Conservation (phyloP, 1,139 yeast species). For the Pichia sp. region DNA sequence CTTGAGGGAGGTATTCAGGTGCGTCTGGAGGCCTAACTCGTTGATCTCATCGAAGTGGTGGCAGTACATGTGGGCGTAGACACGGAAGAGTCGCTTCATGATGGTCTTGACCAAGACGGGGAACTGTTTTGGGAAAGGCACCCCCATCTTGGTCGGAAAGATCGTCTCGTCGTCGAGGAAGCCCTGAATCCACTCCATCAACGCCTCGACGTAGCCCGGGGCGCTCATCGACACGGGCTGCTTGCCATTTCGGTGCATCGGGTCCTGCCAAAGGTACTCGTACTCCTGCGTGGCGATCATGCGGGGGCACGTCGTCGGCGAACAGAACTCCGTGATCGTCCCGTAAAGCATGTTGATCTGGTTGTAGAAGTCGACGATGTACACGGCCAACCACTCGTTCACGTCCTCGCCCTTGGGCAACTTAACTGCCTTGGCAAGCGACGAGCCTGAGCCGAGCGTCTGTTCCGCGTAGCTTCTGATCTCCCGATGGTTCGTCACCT, state of each 20-base stretch:
- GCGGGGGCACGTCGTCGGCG: slow-evolving; percentile 86
- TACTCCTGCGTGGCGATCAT: slow-evolving; percentile 98
- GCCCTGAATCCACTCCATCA: slow-evolving; percentile 92
- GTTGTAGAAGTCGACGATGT: slow-evolving; percentile 84
- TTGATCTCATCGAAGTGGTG: slow-evolving; percentile 95
- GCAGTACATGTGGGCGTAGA: slow-evolving; percentile 97
- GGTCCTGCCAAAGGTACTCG: slow-evolving; percentile 93
- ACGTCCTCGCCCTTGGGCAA: slow-evolving; percentile 90
- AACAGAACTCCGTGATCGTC: slow-evolving; percentile 92
- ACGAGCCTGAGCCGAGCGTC: slow-evolving; percentile 88
- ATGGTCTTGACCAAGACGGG: slow-evolving; percentile 76
- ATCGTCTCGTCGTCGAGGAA: slow-evolving; percentile 84
- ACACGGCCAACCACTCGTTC: slow-evolving; percentile 96
- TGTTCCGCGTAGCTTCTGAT: slow-evolving; percentile 60
- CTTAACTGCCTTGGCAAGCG: slow-evolving; percentile 86
- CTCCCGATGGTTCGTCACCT: slow-evolving; percentile 43
- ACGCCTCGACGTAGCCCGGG: slow-evolving; percentile 86
- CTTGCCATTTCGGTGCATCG: slow-evolving; percentile 39
- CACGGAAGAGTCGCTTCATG: slow-evolving; percentile 83
- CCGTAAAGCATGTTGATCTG: slow-evolving; percentile 97
- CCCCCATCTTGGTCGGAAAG: slow-evolving; percentile 87
- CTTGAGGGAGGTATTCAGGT: slow-evolving; percentile 87
- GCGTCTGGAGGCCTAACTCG: slow-evolving; percentile 88
- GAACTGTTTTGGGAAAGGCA: slow-evolving; percentile 69
- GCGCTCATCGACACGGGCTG: slow-evolving; percentile 80